These are phyloP conservation scores for Microcyclospora pomicola DNA, from an alignment of 2,329 filamentous ascomycete genomes.

Conservation along the genomic window DNA sequence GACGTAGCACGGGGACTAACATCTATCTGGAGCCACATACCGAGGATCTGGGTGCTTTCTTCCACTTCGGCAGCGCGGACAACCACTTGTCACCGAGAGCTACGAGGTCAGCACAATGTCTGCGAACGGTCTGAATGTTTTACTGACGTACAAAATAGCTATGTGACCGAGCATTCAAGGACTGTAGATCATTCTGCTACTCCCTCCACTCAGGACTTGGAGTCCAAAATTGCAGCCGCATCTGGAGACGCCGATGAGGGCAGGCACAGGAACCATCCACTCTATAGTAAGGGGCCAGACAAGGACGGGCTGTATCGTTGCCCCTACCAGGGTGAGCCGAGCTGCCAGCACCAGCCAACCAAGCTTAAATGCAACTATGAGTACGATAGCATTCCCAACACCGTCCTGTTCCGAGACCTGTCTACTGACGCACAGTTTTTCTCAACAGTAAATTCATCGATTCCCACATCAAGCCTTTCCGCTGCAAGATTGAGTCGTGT, in stretches of 20 bases:
- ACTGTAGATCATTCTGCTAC: constrained; percentile 1
- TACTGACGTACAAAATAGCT: constrained; percentile 12
- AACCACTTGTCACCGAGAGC: constrained; percentile 1
- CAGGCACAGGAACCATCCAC: constrained; percentile 39
- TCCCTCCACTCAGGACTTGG: constrained; percentile 4
- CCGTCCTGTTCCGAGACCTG: constrained; percentile 4
- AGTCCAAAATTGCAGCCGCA: neutral
- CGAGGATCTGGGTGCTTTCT: constrained; percentile 16
- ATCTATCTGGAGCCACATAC: constrained; percentile 4
- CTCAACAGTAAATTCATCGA: constrained; percentile 78
- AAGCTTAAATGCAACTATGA: constrained; percentile 99
- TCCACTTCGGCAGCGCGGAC: constrained; percentile 19
- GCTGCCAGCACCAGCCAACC: constrained; percentile 82
- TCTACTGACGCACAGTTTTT: constrained; percentile 6
- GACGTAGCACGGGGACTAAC: too few species aligned
- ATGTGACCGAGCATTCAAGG: constrained; percentile 1
- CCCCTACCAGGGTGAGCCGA: constrained; percentile 57
- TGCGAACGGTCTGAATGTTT: neutral
- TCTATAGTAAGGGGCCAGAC: constrained; percentile 54
- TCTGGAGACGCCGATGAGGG: constrained; percentile 19
- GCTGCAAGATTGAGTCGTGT: constrained; percentile 76
- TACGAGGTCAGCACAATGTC: constrained; percentile 13
- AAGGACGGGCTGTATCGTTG: constrained; percentile 83
- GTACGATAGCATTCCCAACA: constrained; percentile 43
- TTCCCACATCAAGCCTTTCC: constrained; percentile 91